These are phyloP conservation scores for Cicer bijugum DNA, from an alignment of 306 rosid species.

Conservation along the genomic window DNA sequence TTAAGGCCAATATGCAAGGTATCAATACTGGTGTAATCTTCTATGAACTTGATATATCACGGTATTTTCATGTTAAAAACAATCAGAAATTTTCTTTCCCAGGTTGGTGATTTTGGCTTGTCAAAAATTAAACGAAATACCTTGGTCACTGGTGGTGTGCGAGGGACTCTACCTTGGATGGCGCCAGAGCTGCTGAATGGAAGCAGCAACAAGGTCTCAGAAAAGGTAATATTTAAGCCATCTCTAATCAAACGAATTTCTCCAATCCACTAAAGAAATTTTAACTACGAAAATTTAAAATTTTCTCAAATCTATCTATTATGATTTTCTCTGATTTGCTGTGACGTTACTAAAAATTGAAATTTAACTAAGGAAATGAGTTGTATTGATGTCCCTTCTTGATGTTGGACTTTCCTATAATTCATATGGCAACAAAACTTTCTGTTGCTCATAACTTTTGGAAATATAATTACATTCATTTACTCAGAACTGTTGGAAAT, in stretches of 20 bases:
- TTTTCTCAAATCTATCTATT: background rate
- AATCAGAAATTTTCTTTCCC: slow-evolving; percentile 35
- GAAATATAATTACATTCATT: slow-evolving; percentile 22
- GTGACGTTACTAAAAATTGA: background rate
- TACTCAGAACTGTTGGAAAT: slow-evolving; percentile 24
- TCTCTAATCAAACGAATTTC: slow-evolving; percentile 33
- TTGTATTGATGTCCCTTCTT: slow-evolving; percentile 32
- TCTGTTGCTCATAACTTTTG: slow-evolving; percentile 5
- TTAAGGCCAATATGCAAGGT: slow-evolving; percentile 94
- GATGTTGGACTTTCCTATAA: slow-evolving; percentile 24
- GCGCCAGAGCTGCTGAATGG: slow-evolving; percentile 94
- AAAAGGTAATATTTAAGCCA: slow-evolving; percentile 63
- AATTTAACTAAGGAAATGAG: slow-evolving; percentile 19
- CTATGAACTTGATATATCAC: background rate
- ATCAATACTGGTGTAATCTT: slow-evolving; percentile 31
- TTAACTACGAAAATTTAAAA: background rate
- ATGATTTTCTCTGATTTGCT: background rate
- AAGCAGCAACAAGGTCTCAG: slow-evolving; percentile 91
- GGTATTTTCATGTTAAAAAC: background rate
- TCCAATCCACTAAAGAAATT: slow-evolving; percentile 1
- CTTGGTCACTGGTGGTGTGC: slow-evolving; percentile 92
- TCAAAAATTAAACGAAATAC: slow-evolving; percentile 93
- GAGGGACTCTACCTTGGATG: slow-evolving; percentile 98
- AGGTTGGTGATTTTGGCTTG: slow-evolving; percentile 98
- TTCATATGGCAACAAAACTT: background rate